phyloP scores from a whole-genome alignment of 106 monocot species.

The Chionographis japonica region DNA sequence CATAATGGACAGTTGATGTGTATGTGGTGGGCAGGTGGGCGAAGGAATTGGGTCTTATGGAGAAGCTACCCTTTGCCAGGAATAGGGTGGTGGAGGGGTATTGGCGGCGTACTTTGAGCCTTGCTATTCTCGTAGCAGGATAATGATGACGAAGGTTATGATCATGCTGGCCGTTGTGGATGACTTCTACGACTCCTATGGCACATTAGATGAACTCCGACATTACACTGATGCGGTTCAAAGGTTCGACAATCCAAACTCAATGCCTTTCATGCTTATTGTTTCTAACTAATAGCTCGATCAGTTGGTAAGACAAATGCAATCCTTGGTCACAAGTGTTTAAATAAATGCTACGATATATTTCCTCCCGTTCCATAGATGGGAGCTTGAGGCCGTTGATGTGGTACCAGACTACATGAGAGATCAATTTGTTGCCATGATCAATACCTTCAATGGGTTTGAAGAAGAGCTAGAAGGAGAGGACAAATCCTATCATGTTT shows the following conservation, averaged over 20 bases:
- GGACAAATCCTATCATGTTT: slow-evolving; percentile 5
- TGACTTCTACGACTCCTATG: slow-evolving; percentile 17
- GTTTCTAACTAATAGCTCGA: neutral
- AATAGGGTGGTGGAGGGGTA: too few relatives aligned
- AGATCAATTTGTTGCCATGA: neutral
- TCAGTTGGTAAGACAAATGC: neutral
- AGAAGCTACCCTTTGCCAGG: too few relatives aligned
- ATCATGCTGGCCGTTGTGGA: neutral
- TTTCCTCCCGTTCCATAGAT: neutral
- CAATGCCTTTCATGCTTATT: neutral
- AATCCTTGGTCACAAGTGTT: too few relatives aligned
- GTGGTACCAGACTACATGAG: slow-evolving; percentile 10
- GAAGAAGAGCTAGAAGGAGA: slow-evolving; percentile 7
- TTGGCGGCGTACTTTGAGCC: too few relatives aligned
- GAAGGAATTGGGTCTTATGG: too few relatives aligned
- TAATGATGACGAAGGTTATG: slow-evolving; percentile 1
- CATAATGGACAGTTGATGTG: too few relatives aligned
- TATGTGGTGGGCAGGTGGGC: too few relatives aligned
- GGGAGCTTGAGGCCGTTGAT: slow-evolving; percentile 11
- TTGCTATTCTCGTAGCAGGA: too few relatives aligned
- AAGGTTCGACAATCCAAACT: slow-evolving; percentile 1
- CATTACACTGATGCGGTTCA: slow-evolving; percentile 11
- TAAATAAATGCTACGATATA: neutral
- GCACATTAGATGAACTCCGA: slow-evolving; percentile 15
- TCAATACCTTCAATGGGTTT: neutral